A percentile compares a stretch with the other conserved stretches of the same genome.
These are phyloP conservation scores for Auriculariales sp. DNA, from an alignment of 768 basidiomycete genomes.

Conservation along the genomic window DNA sequence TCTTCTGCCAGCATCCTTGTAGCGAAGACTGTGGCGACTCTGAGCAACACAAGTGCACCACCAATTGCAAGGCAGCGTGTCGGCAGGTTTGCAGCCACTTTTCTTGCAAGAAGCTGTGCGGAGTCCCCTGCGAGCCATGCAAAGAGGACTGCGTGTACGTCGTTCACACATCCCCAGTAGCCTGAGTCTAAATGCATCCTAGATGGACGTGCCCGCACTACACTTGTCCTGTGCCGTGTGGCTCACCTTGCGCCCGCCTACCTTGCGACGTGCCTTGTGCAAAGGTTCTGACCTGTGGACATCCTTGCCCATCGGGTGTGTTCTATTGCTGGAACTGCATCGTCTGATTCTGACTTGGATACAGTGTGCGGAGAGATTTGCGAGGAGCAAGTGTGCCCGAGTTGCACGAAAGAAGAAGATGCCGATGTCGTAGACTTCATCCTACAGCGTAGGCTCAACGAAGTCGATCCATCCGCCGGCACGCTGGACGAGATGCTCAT, in stretches of 20 bases:
- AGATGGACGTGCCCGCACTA: conserved; percentile 39
- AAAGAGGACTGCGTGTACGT: conserved; percentile 30
- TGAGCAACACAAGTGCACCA: conserved; percentile 32
- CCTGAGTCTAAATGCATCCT: not conserved
- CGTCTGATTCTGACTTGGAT: conserved; percentile 3
- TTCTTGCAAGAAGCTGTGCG: conserved; percentile 33
- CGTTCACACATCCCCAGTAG: not conserved
- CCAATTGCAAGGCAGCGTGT: conserved; percentile 29
- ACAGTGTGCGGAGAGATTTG: conserved; percentile 60
- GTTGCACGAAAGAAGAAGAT: conserved; percentile 27
- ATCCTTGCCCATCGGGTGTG: conserved; percentile 52
- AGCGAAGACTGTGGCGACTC: conserved; percentile 26
- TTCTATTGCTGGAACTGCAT: not conserved
- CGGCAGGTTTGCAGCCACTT: conserved; percentile 42
- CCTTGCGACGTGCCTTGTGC: conserved; percentile 47
- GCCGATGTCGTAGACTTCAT: conserved; percentile 45
- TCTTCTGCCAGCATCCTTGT: conserved; percentile 47
- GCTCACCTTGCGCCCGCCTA: conserved; percentile 48
- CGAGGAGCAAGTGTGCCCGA: conserved; percentile 33
- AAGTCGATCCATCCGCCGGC: conserved; percentile 26
- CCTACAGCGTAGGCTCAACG: conserved; percentile 32
- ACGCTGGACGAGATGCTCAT: conserved; percentile 38
- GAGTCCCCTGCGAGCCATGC: conserved; percentile 44
- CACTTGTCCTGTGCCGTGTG: conserved; percentile 47
- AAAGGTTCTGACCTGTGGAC: conserved; percentile 38